Percentiles rank a stretch among this genome's conserved stretches.
phyloP scores from a whole-genome alignment of 83 land plant genomes.

The Isoetes engelmannii region DNA sequence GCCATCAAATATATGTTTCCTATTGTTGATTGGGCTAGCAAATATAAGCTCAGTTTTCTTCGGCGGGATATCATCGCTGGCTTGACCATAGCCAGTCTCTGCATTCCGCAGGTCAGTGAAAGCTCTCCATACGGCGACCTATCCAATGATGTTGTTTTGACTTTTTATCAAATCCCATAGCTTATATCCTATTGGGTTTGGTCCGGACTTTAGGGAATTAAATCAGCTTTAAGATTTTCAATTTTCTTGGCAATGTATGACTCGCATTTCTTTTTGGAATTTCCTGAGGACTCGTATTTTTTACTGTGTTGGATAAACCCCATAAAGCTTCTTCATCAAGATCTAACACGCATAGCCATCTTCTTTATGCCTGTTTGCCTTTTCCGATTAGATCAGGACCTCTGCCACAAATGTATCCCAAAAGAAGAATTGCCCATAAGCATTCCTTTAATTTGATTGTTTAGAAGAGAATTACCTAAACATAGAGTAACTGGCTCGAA shows the following conservation, averaged over 20 bases:
- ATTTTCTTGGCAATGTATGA: background rate
- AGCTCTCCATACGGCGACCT: background rate
- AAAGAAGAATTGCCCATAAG: too few species aligned
- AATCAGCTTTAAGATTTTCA: background rate
- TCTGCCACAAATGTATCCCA: too few species aligned
- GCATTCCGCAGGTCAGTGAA: slow-evolving; percentile 59
- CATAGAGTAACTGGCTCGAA: too few species aligned
- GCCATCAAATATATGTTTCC: slow-evolving; percentile 39
- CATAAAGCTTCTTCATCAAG: too few species aligned
- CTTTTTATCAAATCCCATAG: background rate
- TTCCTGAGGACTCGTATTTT: background rate
- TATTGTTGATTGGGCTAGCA: slow-evolving; percentile 43
- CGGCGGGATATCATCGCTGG: slow-evolving; percentile 55
- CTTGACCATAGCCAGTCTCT: slow-evolving; percentile 62
- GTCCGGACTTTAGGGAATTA: background rate
- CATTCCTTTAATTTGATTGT: too few species aligned
- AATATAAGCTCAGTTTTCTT: slow-evolving; percentile 35
- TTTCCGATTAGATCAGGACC: too few species aligned
- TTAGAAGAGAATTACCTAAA: too few species aligned
- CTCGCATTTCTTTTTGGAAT: background rate
- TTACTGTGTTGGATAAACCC: too few species aligned
- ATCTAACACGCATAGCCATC: too few species aligned
- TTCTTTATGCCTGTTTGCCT: too few species aligned
- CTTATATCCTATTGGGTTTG: background rate
- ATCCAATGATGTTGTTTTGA: background rate